Percentiles rank a stretch among this genome's conserved stretches.
phyloP scores from a whole-genome alignment of 1,139 yeast genomes.

The Protomyces lactucae-debilis region DNA sequence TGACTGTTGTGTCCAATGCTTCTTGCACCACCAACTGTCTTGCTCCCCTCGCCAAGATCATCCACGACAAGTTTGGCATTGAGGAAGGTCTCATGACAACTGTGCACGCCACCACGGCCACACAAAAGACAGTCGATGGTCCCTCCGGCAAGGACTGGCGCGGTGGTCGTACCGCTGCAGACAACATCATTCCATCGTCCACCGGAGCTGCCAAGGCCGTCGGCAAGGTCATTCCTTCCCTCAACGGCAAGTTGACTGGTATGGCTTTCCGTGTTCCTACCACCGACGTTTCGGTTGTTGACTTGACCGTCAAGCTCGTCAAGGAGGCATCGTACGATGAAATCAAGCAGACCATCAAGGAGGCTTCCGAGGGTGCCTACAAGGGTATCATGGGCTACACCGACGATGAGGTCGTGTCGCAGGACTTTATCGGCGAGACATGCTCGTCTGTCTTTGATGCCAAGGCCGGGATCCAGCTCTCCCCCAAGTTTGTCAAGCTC shows the following conservation, averaged over 20 bases:
- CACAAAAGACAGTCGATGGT: constrained; percentile 88
- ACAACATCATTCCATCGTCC: constrained; percentile 83
- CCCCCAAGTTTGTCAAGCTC: constrained; percentile 79
- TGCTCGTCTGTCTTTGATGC: constrained; percentile 81
- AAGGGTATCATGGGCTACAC: constrained; percentile 80
- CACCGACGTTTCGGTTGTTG: constrained; percentile 76
- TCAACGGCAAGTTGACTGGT: constrained; percentile 86
- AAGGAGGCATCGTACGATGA: constrained; percentile 69
- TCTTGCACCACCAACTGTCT: constrained; percentile 89
- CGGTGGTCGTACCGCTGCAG: constrained; percentile 90
- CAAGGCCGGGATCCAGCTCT: constrained; percentile 76
- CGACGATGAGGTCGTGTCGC: constrained; percentile 78
- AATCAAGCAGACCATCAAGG: constrained; percentile 66
- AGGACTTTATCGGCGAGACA: constrained; percentile 73
- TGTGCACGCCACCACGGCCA: constrained; percentile 84
- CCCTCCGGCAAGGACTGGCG: constrained; percentile 94
- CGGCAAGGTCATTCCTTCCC: constrained; percentile 83
- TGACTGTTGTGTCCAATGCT: constrained; percentile 73
- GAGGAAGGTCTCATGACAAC: constrained; percentile 90
- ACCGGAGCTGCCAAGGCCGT: constrained; percentile 94
- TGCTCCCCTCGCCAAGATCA: constrained; percentile 81
- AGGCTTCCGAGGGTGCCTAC: constrained; percentile 61
- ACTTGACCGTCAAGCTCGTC: constrained; percentile 63
- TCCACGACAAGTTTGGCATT: constrained; percentile 73
- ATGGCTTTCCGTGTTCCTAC: constrained; percentile 86